Percentiles rank a stretch among this genome's conserved stretches.
phyloP scores from a whole-genome alignment of 225 moss, liverwort and hornwort species.

The Physcomitrium patens region DNA sequence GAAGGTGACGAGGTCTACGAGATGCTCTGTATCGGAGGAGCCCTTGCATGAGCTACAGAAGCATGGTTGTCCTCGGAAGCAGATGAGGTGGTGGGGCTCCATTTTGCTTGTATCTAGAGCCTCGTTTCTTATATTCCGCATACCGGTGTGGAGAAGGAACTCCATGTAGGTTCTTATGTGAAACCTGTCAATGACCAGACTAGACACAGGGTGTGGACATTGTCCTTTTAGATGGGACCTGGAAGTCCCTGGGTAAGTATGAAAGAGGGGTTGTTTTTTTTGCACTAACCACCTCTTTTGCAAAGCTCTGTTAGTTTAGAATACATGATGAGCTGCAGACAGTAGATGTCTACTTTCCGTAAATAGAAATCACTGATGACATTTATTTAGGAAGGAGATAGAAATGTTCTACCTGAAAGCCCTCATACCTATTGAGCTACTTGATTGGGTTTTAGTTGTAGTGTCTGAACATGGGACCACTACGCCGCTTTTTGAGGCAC shows the following conservation, averaged over 20 bases:
- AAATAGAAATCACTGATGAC: slow-evolving; percentile 24
- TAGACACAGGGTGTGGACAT: slow-evolving; percentile 27
- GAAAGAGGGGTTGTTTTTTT: slow-evolving; percentile 42
- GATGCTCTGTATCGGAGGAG: slow-evolving; percentile 29
- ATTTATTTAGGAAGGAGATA: slow-evolving; percentile 29
- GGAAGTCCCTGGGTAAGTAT: slow-evolving; percentile 18
- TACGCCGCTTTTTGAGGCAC: slow-evolving; percentile 54
- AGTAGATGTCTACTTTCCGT: slow-evolving; percentile 25
- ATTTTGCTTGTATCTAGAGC: slow-evolving; percentile 42
- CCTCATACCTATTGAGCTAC: slow-evolving; percentile 5
- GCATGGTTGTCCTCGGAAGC: slow-evolving; percentile 28
- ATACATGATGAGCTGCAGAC: slow-evolving; percentile 22
- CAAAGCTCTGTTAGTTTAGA: slow-evolving; percentile 33
- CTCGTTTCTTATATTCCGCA: slow-evolving; percentile 27
- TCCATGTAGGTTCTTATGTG: slow-evolving; percentile 31
- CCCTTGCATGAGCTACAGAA: slow-evolving; percentile 26
- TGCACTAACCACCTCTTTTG: too few relatives aligned
- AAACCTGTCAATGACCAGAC: slow-evolving; percentile 31
- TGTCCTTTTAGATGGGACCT: slow-evolving; percentile 24
- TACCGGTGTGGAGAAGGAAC: slow-evolving; percentile 37
- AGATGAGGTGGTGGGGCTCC: slow-evolving; percentile 34
- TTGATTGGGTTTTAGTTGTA: slow-evolving; percentile 25
- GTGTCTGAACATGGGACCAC: slow-evolving; percentile 45
- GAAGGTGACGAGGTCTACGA: slow-evolving; percentile 23
- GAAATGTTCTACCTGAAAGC: slow-evolving; percentile 16